Evolutionary conservation across 345 rosid genomes (phyloP), one percentile per base, ranked within the genome.

Genomic region (Boechera divaricarpa): DNA sequence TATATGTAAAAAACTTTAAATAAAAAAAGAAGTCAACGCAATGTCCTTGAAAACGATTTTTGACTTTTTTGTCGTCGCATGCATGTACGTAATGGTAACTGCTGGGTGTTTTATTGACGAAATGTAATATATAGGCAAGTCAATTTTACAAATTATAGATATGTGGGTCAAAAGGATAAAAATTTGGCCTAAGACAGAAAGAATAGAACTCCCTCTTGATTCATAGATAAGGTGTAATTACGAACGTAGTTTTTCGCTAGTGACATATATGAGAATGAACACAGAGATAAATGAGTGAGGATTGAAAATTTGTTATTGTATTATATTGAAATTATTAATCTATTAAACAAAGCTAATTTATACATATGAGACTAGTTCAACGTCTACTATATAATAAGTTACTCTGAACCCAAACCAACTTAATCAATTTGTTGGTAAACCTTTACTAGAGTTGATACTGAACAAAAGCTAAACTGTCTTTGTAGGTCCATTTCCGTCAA

Each of bases 51-150:
- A 71, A 59, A 33, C 3, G 48, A 59, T 21, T 21, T 21, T 21
- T 21, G 24, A 21, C 24, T 21, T 59, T 70, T 10, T 71, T 71
- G 48, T 58, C 35, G 67, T 71, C 45, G 35, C 60, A 55, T 55
- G 57, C 15, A 70, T 58, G 57, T 58, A 32, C 66, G 6, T 32
- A 16, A 45, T 45, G 21, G 33, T 32, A 57, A 12, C 38, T 54
- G 21, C 18, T 69, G 5, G 41, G 5, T 38, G 26, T 64, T 64
- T 44, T 28, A 2, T 44, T 11, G 10, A 21, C 11, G n/a, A 59
- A 59, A 36, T 59, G 28, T 61, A 36, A 36, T 11, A 56, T 13
- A 57, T 32, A 36, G 15, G 44, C 31, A 38, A 61, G 48, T 21
- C 47, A 38, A 18, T 21, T 38, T 33, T 39, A 26, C 33, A n/a